Evolutionary conservation across 345 rosid species (phyloP), one percentile per base, ranked within the genome.

Genomic region (Salix udensis): DNA sequence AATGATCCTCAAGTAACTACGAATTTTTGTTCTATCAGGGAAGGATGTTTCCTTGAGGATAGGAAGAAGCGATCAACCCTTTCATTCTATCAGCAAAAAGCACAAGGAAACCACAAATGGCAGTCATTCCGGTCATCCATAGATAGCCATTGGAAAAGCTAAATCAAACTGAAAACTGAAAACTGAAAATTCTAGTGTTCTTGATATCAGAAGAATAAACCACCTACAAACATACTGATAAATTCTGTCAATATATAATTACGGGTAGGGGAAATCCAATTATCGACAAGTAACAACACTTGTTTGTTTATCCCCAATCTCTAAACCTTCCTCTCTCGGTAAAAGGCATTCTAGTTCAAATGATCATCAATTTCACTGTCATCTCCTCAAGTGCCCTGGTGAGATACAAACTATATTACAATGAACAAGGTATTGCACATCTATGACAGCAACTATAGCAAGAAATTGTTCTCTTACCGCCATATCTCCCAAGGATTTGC

Each of bases 401-500:
- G 40, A 14, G 18, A 46, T 14, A 15, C 21, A 65, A 65, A 65
- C 34, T 28, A 26, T 12, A 23, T 65, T 1, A 30, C 68, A 2
- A 2, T 11, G 34, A 36, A 8, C 68, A 7, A 30, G 34, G 40
- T 34, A 16, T 31, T 65, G 21, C 40, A 65, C 11, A 28, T 26
- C 31, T 30, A 1, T 21, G 14, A 9, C 15, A 9, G 28, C 2
- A 67, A 24, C 26, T 6, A 55, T 42, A 48, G 7, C 23, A 37
- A 21, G 72, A 65, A 53, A 50, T 28, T 70, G 55, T 65, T 76
- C 40, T 48, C 88, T 87, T 84, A 94, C 97, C 79, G 90, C 93
- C 98, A 95, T 95, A 86, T 93, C 94, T 85, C 98, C 97, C 79
- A 95, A 81, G 65, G 97, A 95, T 81, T 89, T 95, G 91, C 96